Evolutionary conservation across 768 basidiomycete species (phyloP), one percentile per base, ranked within the genome.

Genomic region (Harrya chromipes): DNA sequence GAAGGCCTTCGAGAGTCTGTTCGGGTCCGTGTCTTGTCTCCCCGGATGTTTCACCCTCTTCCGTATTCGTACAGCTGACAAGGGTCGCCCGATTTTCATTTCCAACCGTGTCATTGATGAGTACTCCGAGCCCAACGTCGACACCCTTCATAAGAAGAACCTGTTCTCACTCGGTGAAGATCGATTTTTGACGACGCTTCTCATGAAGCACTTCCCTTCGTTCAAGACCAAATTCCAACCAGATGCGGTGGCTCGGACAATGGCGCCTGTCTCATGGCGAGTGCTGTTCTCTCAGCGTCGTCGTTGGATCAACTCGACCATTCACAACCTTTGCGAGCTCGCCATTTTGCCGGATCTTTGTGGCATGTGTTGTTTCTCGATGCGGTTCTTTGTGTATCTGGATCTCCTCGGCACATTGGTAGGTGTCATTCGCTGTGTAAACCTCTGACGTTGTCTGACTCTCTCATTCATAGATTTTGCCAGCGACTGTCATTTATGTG

Each of bases 21-120:
- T 84, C 54, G 83, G 84, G 43, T 84, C 83, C 8, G 83, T 85
- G 54, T 80, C 84, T 37, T 85, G 84, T 77, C 68, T 85, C n/a
- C 83, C 84, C 0, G 83, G 84, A 46, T 85, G 83, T 71, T 85
- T 85, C 72, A 76, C 77, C n/a, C 74, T 85, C 61, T 85, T 84
- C 64, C 79, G 83, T 48, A 74, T 86, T 43, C 80, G 84, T 19
- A 84, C 85, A 2, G 77, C 80, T n/a, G 84, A 85, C 69, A 86
- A 84, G 61, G 83, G 83, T 21, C 77, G 83, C 45, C 83, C 83
- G 1, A 75, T 85, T 60, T 83, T 85, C 73, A 83, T 85, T 61
- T 85, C 84, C 29, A 83, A 82, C 53, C 79, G 81, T 23, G 74
- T 85, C 65, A 84, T 85, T 54, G 80, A 84, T 58, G 83, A 85